These are phyloP conservation scores for Mucor mucedo DNA, from an alignment of 371 early-diverging fungal species.

Conservation along the genomic window DNA sequence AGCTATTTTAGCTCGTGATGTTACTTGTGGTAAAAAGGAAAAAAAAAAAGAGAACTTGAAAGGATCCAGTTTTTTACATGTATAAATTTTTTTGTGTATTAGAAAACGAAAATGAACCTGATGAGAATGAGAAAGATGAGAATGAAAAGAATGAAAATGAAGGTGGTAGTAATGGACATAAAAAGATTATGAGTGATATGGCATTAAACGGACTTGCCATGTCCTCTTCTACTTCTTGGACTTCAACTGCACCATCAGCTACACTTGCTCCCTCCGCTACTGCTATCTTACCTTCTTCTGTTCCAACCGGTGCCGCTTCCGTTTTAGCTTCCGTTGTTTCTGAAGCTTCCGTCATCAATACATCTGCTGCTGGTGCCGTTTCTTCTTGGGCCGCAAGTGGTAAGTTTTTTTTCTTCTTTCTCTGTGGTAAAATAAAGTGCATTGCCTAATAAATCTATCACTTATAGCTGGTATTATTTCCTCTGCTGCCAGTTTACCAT, in stretches of 20 bases:
- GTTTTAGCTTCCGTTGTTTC: constrained; percentile 1
- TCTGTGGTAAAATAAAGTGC: neutral
- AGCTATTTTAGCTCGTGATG: constrained; percentile 16
- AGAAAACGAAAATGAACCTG: constrained; percentile 14
- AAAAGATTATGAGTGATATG: neutral
- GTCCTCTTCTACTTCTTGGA: constrained; percentile 2
- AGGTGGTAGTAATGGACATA: neutral
- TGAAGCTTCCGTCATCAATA: constrained; percentile 5
- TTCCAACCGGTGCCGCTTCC: constrained; percentile 7
- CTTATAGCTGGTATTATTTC: constrained; percentile 1
- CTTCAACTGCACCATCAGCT: neutral
- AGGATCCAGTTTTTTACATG: too few relatives aligned
- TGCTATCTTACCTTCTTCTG: neutral
- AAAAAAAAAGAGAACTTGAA: too few relatives aligned
- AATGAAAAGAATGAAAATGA: constrained; percentile 6
- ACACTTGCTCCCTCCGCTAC: constrained; percentile 11
- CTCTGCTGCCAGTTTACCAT: constrained; percentile 5
- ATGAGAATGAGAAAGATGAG: constrained; percentile 13
- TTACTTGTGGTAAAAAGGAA: constrained; percentile 6
- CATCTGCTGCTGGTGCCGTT: constrained; percentile 12
- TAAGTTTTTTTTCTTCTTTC: constrained; percentile 7
- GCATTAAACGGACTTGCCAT: constrained; percentile 1
- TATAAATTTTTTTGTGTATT: too few relatives aligned
- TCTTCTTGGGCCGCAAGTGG: constrained; percentile 21
- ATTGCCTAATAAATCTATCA: neutral